Evolutionary conservation across 2,329 filamentous ascomycete species (phyloP).

Genomic region (Monosporascus sp.): DNA sequence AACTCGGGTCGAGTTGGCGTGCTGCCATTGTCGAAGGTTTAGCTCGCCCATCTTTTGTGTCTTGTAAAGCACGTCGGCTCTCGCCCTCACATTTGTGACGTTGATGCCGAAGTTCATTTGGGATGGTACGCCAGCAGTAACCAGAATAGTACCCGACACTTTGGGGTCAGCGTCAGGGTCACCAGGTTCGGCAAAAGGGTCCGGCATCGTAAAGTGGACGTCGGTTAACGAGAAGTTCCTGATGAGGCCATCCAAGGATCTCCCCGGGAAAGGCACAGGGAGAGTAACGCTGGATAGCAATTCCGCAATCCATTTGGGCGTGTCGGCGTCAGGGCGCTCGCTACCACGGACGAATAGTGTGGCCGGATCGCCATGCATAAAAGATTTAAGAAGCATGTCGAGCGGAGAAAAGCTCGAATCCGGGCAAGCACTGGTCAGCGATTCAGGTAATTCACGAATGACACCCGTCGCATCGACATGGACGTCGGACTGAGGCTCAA

Average conservation of each 20-base stretch:
- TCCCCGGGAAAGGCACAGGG: constrained; percentile 77
- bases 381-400: constrained; percentile 73
- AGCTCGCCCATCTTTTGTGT: constrained; percentile 74
- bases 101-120: constrained; percentile 83
- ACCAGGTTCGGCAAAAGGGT: constrained; percentile 70
- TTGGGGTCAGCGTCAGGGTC: constrained; percentile 68
- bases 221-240: constrained; percentile 82
- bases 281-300: constrained; percentile 77
- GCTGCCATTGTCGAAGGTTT: constrained; percentile 75
- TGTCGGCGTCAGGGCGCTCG: constrained; percentile 56
- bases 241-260: constrained; percentile 75
- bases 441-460: constrained; percentile 67
- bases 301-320: constrained; percentile 77
- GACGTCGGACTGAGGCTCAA: constrained; percentile 65
- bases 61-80: constrained; percentile 76
- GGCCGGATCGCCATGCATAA: constrained; percentile 73
- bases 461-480: constrained; percentile 65
- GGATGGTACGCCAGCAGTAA: constrained; percentile 71
- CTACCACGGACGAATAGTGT: constrained; percentile 81
- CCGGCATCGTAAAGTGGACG: constrained; percentile 80
- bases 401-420: constrained; percentile 74
- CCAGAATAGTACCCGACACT: constrained; percentile 78
- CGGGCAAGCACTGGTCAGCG: constrained; percentile 69
- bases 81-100: constrained; percentile 70
- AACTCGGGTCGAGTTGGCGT: constrained; percentile 72